These are phyloP conservation scores for Amesomyces nigricolor DNA, from an alignment of 2,329 filamentous ascomycete genomes.

Conservation along the genomic window DNA sequence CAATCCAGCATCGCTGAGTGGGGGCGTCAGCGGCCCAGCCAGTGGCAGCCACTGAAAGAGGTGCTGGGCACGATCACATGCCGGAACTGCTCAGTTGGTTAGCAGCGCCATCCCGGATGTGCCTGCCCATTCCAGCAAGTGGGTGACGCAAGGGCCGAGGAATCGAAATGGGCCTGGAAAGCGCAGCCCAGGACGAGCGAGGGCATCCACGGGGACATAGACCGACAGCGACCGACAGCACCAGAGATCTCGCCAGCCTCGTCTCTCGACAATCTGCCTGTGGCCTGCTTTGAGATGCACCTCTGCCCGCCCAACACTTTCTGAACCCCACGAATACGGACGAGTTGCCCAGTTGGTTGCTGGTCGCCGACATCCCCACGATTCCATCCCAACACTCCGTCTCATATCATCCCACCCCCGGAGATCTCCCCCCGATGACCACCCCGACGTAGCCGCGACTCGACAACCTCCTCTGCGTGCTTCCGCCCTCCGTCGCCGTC, in stretches of 20 bases:
- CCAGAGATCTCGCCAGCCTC: too few relatives aligned
- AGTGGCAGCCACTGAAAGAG: constrained; percentile 12
- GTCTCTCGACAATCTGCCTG: too few relatives aligned
- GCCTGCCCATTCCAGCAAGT: constrained; percentile 22
- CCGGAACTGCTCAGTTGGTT: constrained; percentile 1
- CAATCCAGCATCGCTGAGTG: constrained; percentile 4
- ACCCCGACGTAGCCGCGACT: constrained; percentile 10
- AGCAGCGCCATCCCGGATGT: constrained; percentile 6
- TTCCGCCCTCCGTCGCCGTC: background rate
- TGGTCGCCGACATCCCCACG: background rate
- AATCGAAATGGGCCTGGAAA: constrained; percentile 3
- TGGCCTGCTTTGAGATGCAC: too few relatives aligned
- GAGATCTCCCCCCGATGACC: constrained; percentile 10
- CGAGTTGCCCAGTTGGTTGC: background rate
- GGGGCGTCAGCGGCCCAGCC: constrained; percentile 1
- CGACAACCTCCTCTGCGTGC: background rate
- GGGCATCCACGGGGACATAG: too few relatives aligned
- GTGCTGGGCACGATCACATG: constrained; percentile 23
- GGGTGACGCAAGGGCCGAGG: constrained; percentile 28
- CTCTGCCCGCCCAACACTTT: too few relatives aligned
- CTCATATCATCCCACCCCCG: too few relatives aligned
- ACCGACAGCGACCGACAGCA: too few relatives aligned
- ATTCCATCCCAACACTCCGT: too few relatives aligned
- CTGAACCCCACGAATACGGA: too few relatives aligned
- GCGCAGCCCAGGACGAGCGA: too few relatives aligned